A percentile compares a stretch with the other conserved stretches of the same genome.
phyloP scores from a whole-genome alignment of 176 grass and related monocot genomes.

The sorghum (Sorghum bicolor) region Sorghum_bicolor_NCBIv3 NC_012870.2:71955501-71956000 shows the following conservation, averaged over 20 bases:
- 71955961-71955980: constrained; percentile 5
- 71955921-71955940: background rate
- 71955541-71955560: constrained; percentile 93
- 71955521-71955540: constrained; percentile 77
- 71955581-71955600: constrained; percentile 56
- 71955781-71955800: constrained; percentile 13
- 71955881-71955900: constrained; percentile 60
- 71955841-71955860: constrained; percentile 29
- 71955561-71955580: constrained; percentile 77
- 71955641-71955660: constrained; percentile 69
- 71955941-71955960: background rate
- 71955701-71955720: constrained; percentile 82
- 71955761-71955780: constrained; percentile 4
- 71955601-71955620: constrained; percentile 73
- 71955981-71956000: background rate
- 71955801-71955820: constrained; percentile 40
- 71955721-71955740: constrained; percentile 34
- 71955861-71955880: constrained; percentile 23
- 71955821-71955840: constrained; percentile 8
- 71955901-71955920: constrained; percentile 45
- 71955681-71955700: constrained; percentile 88
- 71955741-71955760: background rate
- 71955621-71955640: constrained; percentile 65
- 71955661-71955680: constrained; percentile 92
- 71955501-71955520: constrained; percentile 68